These are phyloP conservation scores for Mangifera indica DNA, from an alignment of 345 rosid genomes.

Conservation along the genomic window DNA sequence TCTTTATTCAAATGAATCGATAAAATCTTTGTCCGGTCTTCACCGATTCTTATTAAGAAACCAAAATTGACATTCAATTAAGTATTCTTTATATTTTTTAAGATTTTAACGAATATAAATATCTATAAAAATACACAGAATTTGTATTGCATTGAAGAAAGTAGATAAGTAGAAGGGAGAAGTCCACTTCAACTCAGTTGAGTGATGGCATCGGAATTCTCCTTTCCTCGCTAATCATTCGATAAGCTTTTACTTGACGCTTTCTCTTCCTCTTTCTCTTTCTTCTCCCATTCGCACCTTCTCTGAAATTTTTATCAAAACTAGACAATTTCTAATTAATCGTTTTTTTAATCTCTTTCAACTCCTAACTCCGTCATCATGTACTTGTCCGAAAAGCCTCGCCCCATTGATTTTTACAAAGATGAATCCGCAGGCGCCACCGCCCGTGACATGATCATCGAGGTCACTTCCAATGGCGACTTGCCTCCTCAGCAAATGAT, in stretches of 20 bases:
- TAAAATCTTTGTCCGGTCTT: too few relatives aligned
- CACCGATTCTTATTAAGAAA: too few relatives aligned
- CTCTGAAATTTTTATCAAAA: not conserved
- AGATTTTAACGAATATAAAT: too few relatives aligned
- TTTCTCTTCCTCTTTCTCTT: constrained; percentile 11
- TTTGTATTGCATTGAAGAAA: too few relatives aligned
- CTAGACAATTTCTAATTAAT: not conserved
- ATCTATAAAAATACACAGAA: not conserved
- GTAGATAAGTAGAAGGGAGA: not conserved
- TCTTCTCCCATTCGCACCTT: not conserved
- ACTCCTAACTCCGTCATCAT: constrained; percentile 21
- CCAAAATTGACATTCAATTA: too few relatives aligned
- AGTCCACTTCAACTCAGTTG: constrained; percentile 8
- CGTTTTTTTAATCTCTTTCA: not conserved
- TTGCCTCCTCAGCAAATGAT: constrained; percentile 64
- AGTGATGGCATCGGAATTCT: not conserved
- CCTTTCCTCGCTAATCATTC: constrained; percentile 22
- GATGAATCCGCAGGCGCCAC: constrained; percentile 44
- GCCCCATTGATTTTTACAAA: constrained; percentile 70
- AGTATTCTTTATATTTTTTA: too few relatives aligned
- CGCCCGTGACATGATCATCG: constrained; percentile 76
- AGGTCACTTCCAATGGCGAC: constrained; percentile 64
- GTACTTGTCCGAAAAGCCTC: constrained; percentile 88
- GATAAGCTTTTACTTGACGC: constrained; percentile 26
- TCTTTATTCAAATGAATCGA: too few relatives aligned